Conservation (phyloP, 139 green algal species). For the Coelastrella sp. region DNA sequence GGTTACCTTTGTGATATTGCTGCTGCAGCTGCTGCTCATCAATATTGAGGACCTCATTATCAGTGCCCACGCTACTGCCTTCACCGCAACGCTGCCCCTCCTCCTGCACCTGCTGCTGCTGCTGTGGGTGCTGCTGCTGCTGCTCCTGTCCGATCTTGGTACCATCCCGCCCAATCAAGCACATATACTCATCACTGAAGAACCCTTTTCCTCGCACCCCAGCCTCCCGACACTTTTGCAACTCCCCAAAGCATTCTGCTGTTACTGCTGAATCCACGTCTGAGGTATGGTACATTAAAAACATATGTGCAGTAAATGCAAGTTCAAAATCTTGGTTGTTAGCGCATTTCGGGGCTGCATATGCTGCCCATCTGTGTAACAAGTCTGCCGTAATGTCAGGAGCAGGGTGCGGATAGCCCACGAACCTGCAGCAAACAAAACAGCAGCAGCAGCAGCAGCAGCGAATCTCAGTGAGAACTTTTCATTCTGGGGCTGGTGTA, state of each 20-base stretch:
- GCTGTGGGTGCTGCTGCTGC: no score
- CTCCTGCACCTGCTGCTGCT: no score
- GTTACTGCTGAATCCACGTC: background rate
- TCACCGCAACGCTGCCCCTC: no score
- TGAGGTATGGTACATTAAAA: background rate
- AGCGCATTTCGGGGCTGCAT: background rate
- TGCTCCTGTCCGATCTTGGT: background rate
- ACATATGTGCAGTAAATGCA: background rate
- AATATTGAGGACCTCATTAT: no score
- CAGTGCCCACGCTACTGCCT: no score
- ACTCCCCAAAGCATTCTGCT: background rate
- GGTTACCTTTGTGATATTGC: no score
- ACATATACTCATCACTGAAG: background rate
- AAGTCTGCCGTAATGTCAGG: background rate
- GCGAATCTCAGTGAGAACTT: no score
- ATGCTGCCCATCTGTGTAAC: background rate
- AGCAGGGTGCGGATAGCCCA: background rate
- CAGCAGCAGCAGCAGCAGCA: background rate
- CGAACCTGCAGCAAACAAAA: no score
- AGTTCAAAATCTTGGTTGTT: background rate
- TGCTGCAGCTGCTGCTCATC: no score
- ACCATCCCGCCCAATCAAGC: background rate
- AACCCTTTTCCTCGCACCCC: background rate
- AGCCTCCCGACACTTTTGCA: background rate
- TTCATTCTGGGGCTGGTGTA: no score